Conservation (phyloP, 1,284 basidiomycete genomes). For the Testicularia cyperi region DNA sequence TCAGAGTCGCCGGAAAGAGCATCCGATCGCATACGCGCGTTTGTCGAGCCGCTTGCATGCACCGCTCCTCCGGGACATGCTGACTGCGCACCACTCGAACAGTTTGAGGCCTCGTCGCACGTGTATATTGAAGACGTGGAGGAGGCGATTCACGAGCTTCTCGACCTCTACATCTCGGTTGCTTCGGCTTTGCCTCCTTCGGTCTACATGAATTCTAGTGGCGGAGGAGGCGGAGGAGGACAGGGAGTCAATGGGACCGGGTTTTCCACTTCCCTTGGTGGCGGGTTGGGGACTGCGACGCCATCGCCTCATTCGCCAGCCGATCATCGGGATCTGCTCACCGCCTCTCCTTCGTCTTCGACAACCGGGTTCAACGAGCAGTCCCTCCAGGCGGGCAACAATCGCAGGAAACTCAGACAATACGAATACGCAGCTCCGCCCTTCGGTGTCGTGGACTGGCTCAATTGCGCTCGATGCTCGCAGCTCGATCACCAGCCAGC, state of each 20-base stretch:
- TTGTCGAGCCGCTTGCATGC: too few species aligned
- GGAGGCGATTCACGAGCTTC: conserved; percentile 34
- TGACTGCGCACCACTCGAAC: too few species aligned
- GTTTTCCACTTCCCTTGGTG: too few species aligned
- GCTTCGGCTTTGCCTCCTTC: conserved; percentile 20
- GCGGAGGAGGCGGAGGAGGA: not conserved
- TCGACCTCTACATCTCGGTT: conserved; percentile 33
- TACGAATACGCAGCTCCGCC: conserved; percentile 42
- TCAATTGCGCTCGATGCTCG: conserved; percentile 16
- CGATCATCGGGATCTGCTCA: conserved; percentile 14
- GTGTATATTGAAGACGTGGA: conserved; percentile 37
- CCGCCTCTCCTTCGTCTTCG: conserved; percentile 14
- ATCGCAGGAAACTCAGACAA: conserved; percentile 15
- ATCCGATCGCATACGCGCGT: too few species aligned
- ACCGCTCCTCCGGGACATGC: conserved; percentile 15
- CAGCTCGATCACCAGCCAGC: conserved; percentile 2
- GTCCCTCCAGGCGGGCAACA: not conserved
- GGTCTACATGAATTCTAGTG: conserved; percentile 12
- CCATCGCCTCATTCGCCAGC: conserved; percentile 34
- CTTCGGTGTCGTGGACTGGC: conserved; percentile 32
- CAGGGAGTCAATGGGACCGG: too few species aligned
- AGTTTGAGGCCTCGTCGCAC: not conserved
- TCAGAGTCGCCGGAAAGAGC: too few species aligned
- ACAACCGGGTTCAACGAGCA: conserved; percentile 8
- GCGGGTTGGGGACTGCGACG: conserved; percentile 11